Conservation (phyloP, 306 rosid species). For the Vicia faba region DNA sequence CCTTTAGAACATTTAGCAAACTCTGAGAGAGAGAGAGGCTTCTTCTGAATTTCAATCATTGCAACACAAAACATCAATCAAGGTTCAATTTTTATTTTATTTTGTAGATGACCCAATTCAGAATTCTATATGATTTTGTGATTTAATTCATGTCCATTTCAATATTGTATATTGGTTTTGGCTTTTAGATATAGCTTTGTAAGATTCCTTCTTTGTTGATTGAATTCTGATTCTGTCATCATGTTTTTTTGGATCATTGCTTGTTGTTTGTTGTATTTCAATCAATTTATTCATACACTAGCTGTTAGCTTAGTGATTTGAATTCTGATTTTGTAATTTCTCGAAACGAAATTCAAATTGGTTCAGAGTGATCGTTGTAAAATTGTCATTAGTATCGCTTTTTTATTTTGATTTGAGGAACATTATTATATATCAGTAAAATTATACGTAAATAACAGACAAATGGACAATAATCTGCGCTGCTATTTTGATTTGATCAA, state of each 20-base stretch:
- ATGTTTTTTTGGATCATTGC: slow-evolving; percentile 30
- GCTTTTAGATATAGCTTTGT: slow-evolving; percentile 22
- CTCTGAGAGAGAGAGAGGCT: no score
- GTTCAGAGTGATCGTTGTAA: neutral
- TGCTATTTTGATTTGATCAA: slow-evolving; percentile 1
- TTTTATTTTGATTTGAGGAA: neutral
- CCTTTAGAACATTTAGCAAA: slow-evolving; percentile 3
- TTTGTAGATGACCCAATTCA: slow-evolving; percentile 37
- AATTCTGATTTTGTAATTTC: neutral
- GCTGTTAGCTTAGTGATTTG: neutral
- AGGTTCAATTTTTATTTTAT: slow-evolving; percentile 33
- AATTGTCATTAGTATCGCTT: neutral
- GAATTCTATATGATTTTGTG: slow-evolving; percentile 35
- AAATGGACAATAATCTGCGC: no score
- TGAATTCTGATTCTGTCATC: slow-evolving; percentile 8
- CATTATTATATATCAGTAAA: no score
- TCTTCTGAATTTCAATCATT: slow-evolving; percentile 39
- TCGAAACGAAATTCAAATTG: neutral
- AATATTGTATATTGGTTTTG: slow-evolving; percentile 26
- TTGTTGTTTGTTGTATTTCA: slow-evolving; percentile 28
- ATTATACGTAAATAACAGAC: no score
- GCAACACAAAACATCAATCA: neutral
- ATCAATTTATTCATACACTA: neutral
- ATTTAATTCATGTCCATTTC: slow-evolving; percentile 39
- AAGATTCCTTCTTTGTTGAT: slow-evolving; percentile 34